Conservation (phyloP, 306 rosid species). For the Astragalus membranaceus region DNA sequence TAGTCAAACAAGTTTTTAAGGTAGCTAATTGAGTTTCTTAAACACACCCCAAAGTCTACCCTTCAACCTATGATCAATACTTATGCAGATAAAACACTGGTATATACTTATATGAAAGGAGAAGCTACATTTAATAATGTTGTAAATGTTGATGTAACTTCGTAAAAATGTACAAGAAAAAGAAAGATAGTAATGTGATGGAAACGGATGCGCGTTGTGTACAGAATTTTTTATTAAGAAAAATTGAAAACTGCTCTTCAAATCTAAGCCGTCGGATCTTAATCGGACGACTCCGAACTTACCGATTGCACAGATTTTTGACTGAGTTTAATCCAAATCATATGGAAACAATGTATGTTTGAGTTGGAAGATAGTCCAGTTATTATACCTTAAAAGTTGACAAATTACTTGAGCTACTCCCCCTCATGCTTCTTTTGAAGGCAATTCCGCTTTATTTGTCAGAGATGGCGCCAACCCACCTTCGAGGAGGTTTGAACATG, state of each 20-base stretch:
- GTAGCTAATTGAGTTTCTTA: not conserved
- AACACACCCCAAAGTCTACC: not conserved
- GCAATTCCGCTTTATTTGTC: conserved; percentile 87
- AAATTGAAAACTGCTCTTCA: too few species aligned
- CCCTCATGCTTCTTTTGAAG: conserved; percentile 43
- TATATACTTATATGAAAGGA: not conserved
- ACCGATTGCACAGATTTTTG: too few species aligned
- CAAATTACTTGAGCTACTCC: conserved; percentile 9
- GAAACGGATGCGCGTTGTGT: not conserved
- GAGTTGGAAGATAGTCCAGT: conserved; percentile 12
- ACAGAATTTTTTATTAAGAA: too few species aligned
- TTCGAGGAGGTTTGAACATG: conserved; percentile 88
- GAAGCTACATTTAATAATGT: not conserved
- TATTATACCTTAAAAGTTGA: conserved; percentile 15
- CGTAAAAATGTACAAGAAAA: not conserved
- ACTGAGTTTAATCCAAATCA: not conserved
- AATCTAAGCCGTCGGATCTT: too few species aligned
- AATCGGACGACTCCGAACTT: too few species aligned
- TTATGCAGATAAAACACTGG: not conserved
- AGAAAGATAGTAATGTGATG: conserved; percentile 8
- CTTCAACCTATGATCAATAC: not conserved
- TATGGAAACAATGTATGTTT: conserved; percentile 15
- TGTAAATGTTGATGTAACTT: not conserved
- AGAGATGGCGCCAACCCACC: conserved; percentile 94
- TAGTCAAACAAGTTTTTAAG: too few species aligned